A percentile compares a stretch with the other conserved stretches of the same genome.
phyloP scores from a whole-genome alignment of 2,329 filamentous ascomycete species.

The Remersonia thermophila region DNA sequence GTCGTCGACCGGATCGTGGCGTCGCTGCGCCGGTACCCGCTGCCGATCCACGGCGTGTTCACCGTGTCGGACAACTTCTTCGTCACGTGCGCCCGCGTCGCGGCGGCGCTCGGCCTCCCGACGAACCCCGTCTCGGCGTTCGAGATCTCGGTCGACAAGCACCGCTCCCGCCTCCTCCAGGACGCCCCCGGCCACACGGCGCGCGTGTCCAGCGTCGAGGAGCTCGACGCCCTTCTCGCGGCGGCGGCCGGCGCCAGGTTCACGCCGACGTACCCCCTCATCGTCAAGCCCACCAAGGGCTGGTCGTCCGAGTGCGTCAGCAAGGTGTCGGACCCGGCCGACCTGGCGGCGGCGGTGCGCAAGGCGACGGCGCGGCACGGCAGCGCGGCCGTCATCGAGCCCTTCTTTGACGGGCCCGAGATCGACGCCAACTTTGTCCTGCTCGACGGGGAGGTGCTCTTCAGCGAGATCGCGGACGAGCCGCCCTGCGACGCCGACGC shows the following conservation, averaged over 20 bases:
- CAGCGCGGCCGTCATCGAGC: conserved; percentile 17
- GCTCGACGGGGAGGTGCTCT: conserved; percentile 15
- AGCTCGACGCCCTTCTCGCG: conserved; percentile 11
- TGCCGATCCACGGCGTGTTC: conserved; percentile 16
- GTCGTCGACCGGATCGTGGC: conserved; percentile 12
- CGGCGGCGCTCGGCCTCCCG: conserved; percentile 10
- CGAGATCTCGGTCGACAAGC: conserved; percentile 16
- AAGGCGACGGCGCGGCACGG: conserved; percentile 16
- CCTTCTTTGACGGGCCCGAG: conserved; percentile 17
- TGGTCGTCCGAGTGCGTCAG: conserved; percentile 18
- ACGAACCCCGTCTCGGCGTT: conserved; percentile 13
- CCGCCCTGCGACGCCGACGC: conserved; percentile 15
- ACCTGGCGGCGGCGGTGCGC: conserved; percentile 12
- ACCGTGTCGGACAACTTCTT: conserved; percentile 19
- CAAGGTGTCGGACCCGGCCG: conserved; percentile 10
- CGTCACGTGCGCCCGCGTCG: conserved; percentile 13
- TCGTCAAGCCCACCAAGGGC: conserved; percentile 18
- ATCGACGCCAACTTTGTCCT: conserved; percentile 18
- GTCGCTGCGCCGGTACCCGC: conserved; percentile 11
- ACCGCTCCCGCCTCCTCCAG: conserved; percentile 15
- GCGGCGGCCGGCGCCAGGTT: conserved; percentile 1
- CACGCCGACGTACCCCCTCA: conserved; percentile 12
- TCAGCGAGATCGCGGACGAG: conserved; percentile 17
- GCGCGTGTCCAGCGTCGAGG: conserved; percentile 9
- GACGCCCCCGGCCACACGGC: conserved; percentile 14